phyloP scores from a whole-genome alignment of 2,329 filamentous ascomycete species.

The Penicillium sp. region DNA sequence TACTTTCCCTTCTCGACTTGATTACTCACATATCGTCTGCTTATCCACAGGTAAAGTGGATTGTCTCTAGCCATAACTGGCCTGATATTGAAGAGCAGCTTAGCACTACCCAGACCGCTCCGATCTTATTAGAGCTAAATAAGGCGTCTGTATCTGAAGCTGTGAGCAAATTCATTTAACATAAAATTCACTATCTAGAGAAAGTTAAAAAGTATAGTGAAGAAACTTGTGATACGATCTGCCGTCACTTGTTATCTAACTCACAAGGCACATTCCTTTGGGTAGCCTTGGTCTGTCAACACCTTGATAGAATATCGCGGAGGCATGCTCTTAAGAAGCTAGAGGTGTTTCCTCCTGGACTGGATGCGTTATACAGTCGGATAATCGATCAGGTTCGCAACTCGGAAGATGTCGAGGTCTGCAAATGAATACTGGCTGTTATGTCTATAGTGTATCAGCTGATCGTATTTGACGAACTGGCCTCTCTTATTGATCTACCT shows the following conservation, averaged over 20 bases:
- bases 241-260: not conserved
- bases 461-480: constrained; percentile 15
- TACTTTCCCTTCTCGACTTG: not conserved
- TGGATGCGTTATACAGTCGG: constrained; percentile 7
- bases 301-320: not conserved
- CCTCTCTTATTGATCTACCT: not conserved
- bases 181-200: too few relatives aligned
- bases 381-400: constrained; percentile 9
- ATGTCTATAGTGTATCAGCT: not conserved
- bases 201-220: too few relatives aligned
- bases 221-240: too few relatives aligned
- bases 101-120: not conserved
- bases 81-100: not conserved
- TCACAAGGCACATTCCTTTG: too few relatives aligned
- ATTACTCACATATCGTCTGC: not conserved
- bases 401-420: constrained; percentile 4
- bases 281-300: constrained; percentile 2
- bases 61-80: constrained; percentile 7
- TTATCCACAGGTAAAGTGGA: not conserved
- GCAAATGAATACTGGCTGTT: not conserved
- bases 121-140: too few relatives aligned
- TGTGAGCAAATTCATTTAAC: too few relatives aligned
- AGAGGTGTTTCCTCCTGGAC: constrained; percentile 1
- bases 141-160: too few relatives aligned
- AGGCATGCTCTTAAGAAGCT: constrained; percentile 3